These are phyloP conservation scores for Berkeleyomyces basicola DNA, from an alignment of 2,329 filamentous ascomycete species.

Conservation along the genomic window DNA sequence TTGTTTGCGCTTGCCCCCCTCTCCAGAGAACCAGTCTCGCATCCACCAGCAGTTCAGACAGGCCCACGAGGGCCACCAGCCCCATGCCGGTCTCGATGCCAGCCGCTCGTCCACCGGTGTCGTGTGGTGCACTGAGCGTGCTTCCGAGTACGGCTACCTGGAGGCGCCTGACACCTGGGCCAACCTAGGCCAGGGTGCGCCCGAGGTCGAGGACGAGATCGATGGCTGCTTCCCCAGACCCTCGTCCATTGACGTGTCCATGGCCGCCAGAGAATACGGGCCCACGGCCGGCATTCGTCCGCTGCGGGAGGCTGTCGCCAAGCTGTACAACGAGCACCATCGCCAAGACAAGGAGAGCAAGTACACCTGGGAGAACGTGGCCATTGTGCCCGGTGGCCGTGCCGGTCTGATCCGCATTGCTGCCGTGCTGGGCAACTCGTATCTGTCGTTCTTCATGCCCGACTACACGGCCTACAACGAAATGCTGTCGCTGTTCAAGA, in stretches of 20 bases:
- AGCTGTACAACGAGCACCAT: conserved; percentile 85
- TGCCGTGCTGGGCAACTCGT: conserved; percentile 81
- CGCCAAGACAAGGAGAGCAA: conserved; percentile 71
- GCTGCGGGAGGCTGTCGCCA: conserved; percentile 73
- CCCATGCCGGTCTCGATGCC: conserved; percentile 80
- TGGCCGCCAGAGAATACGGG: conserved; percentile 73
- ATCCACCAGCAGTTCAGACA: conserved; percentile 79
- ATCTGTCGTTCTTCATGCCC: conserved; percentile 84
- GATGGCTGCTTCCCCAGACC: conserved; percentile 76
- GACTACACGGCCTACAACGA: conserved; percentile 97
- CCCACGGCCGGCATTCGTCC: conserved; percentile 90
- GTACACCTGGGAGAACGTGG: conserved; percentile 96
- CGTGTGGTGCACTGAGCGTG: conserved; percentile 81
- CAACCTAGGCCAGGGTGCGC: conserved; percentile 85
- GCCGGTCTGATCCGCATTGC: conserved; percentile 90
- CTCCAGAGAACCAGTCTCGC: conserved; percentile 59
- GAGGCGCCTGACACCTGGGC: conserved; percentile 76
- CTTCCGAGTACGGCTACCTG: conserved; percentile 72
- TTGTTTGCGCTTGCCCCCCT: background rate
- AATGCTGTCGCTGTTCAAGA: conserved; percentile 90
- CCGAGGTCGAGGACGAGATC: conserved; percentile 87
- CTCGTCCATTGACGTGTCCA: conserved; percentile 57
- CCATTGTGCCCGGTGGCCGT: conserved; percentile 84
- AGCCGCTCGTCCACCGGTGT: conserved; percentile 82
- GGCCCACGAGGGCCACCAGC: conserved; percentile 78